Conservation (phyloP, 108 stramenopile species). For the Phaeodactylum tricornutum region DNA sequence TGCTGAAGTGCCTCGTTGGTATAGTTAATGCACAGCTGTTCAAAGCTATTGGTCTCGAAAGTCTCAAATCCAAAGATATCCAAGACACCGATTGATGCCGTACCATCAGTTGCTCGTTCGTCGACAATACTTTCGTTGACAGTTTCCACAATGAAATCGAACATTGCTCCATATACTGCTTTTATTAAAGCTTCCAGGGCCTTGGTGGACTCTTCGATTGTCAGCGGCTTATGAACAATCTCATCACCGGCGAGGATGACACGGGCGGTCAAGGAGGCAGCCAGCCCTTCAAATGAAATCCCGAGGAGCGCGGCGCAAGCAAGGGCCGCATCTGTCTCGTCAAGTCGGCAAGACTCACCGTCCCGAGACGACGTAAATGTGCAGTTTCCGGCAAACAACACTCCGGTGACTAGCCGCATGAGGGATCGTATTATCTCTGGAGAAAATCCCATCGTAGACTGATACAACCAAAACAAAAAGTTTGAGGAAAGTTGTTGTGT, state of each 20-base stretch:
- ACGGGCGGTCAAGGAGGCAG: constrained; percentile 66
- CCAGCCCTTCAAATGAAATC: constrained; percentile 59
- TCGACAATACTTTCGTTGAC: constrained; percentile 65
- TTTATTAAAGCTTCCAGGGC: constrained; percentile 91
- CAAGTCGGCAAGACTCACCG: constrained; percentile 60
- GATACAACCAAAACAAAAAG: neutral
- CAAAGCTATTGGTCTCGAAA: constrained; percentile 80
- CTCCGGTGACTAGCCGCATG: constrained; percentile 58
- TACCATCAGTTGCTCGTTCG: constrained; percentile 10
- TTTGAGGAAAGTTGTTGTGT: neutral
- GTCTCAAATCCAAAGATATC: constrained; percentile 98
- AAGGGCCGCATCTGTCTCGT: constrained; percentile 45
- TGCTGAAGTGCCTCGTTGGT: constrained; percentile 98
- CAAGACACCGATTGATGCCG: constrained; percentile 85
- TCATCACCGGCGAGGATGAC: constrained; percentile 75
- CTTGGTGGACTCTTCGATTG: constrained; percentile 71
- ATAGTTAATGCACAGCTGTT: constrained; percentile 97
- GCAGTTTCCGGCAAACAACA: constrained; percentile 81
- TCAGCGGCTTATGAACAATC: constrained; percentile 53
- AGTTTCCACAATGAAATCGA: constrained; percentile 82
- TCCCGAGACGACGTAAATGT: constrained; percentile 52
- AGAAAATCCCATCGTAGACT: constrained; percentile 71
- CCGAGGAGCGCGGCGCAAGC: constrained; percentile 67
- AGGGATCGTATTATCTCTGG: constrained; percentile 49
- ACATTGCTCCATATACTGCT: constrained; percentile 84